A percentile compares a stretch with the other conserved stretches of the same genome.
These are phyloP conservation scores for Glycine latifolia DNA, from an alignment of 306 rosid species.

Conservation along the genomic window DNA sequence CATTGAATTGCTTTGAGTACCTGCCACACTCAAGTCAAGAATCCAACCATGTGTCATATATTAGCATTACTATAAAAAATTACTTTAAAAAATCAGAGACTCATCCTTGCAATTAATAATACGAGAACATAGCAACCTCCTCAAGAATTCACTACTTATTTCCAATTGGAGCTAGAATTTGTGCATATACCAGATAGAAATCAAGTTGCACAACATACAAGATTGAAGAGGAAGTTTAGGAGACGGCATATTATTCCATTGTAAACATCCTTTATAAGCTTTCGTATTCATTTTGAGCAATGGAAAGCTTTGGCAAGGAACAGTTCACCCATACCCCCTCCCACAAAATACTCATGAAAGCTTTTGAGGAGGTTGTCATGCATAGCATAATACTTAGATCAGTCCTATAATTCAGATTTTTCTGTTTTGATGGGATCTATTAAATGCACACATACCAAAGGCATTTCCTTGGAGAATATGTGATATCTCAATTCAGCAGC, in stretches of 20 bases:
- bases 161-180: constrained; percentile 11
- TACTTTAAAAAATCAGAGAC: constrained; percentile 3
- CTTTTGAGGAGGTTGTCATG: constrained; percentile 14
- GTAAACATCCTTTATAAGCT: background rate
- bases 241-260: too few relatives aligned
- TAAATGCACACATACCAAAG: constrained; percentile 66
- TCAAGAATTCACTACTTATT: background rate
- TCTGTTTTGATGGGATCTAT: constrained; percentile 16
- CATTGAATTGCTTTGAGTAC: constrained; percentile 79
- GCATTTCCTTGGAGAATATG: constrained; percentile 96
- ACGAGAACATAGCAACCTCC: background rate
- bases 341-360: background rate
- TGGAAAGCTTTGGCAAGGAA: background rate
- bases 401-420: constrained; percentile 33
- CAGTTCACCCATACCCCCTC: background rate
- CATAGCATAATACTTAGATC: background rate
- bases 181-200: constrained; percentile 27
- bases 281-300: constrained; percentile 7
- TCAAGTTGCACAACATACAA: background rate
- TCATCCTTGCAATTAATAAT: constrained; percentile 15
- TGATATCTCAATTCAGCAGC: constrained; percentile 94
- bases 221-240: constrained; percentile 5
- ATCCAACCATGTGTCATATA: constrained; percentile 20
- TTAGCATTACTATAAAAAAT: constrained; percentile 17
- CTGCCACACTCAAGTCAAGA: constrained; percentile 51